phyloP scores from a whole-genome alignment of 78 protist species.

The Ministeria vibrans region DNA sequence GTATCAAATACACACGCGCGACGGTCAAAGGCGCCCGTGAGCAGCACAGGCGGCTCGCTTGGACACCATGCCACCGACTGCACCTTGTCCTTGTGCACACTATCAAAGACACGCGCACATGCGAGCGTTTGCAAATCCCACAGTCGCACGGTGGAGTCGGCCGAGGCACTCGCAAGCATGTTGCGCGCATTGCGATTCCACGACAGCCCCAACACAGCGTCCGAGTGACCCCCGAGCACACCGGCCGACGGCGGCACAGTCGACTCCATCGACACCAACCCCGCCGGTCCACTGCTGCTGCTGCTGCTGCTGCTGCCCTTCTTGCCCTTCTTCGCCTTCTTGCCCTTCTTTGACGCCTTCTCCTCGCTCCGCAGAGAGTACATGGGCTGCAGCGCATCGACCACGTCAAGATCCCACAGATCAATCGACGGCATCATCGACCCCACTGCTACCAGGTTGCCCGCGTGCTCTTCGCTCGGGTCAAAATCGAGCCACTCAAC shows the following conservation, averaged over 20 bases:
- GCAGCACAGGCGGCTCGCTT: conserved; percentile 10
- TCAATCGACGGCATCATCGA: conserved; percentile 65
- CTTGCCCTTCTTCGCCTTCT: background rate
- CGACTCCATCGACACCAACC: background rate
- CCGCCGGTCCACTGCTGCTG: background rate
- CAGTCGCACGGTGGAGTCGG: conserved; percentile 56
- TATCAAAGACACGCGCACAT: background rate
- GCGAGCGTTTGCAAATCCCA: conserved; percentile 47
- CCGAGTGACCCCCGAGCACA: conserved; percentile 32
- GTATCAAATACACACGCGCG: conserved; percentile 13
- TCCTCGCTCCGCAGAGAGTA: conserved; percentile 29
- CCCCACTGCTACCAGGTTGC: conserved; percentile 60
- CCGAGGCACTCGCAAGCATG: conserved; percentile 61
- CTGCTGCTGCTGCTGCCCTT: background rate
- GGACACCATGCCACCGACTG: conserved; percentile 31
- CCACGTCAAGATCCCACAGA: conserved; percentile 67
- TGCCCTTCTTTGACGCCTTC: conserved; percentile 23
- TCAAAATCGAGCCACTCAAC: conserved; percentile 24
- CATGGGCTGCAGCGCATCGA: conserved; percentile 54
- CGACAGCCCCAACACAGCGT: conserved; percentile 57
- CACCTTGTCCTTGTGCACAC: conserved; percentile 9
- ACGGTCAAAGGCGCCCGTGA: conserved; percentile 34
- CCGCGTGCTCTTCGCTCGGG: conserved; percentile 13
- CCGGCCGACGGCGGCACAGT: background rate
- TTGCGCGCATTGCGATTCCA: conserved; percentile 33